Base-by-base conservation (phyloP, 1,284 basidiomycete genomes). In the Cyathus olla region DNA sequence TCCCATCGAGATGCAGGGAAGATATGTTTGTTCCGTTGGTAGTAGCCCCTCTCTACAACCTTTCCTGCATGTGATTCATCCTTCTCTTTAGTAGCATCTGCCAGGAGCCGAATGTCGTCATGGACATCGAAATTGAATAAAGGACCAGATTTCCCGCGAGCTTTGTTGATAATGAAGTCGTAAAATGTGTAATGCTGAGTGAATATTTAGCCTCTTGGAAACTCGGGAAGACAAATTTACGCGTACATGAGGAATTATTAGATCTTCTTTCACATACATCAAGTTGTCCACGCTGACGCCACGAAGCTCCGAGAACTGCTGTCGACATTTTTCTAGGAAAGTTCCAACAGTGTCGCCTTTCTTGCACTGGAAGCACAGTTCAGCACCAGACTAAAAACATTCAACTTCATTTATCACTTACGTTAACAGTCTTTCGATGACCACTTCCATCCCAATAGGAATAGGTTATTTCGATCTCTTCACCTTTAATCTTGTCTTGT, bases 61-160 rank as follows among this genome's bases (percentile, higher is more conserved):
- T 99, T 99, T 2, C 98, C 98, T 0, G 98, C 98, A 73, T 99
- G 98, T 9, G 95, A 97, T 80, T 99, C 98, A 73, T 99, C 96
- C 80, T 99, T 99, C 78, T 99, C 97, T 62, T 93, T 90, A 0
- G 95, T 95, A 1, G 97, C 97, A 73, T 99, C 98, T 19, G 95
- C 91, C n/a, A 99, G 84, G 64, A 99, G 78, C 4, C 98, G 94
- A 11, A 99, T 94, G 74, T 99, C 97, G 73, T 99, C 97, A 77
- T 99, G 97, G 8, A 99, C 98, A 76, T 99, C 98, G 76, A 99
- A 99, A 78, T 95, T 98, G 84, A 99, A 99, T 56, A 99, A 80
- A 1, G 97, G 97, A 0, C 97, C 98, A 0, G 96, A 98, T 79
- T 99, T 99, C 22, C 98, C 98, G 28, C 98, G 90, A 3, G 97